A percentile compares a stretch with the other conserved stretches of the same genome.
These are phyloP conservation scores for Diacronema lutheri DNA, from an alignment of 78 protist species.

Conservation along the genomic window DNA sequence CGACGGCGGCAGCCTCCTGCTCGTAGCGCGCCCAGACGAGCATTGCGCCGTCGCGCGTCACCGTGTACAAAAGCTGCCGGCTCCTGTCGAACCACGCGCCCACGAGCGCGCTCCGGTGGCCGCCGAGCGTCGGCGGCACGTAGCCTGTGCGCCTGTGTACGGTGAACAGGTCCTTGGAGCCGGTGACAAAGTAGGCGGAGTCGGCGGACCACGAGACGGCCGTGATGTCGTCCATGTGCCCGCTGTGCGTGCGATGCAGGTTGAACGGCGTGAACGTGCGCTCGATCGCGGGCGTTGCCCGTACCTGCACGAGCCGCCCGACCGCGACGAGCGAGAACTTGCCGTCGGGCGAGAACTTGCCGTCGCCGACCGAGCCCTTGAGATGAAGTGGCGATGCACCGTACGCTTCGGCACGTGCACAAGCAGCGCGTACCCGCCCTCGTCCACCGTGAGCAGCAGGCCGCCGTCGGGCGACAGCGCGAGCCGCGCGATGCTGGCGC, in stretches of 20 bases:
- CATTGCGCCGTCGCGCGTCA: conserved; percentile 25
- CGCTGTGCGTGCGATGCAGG: conserved; percentile 8
- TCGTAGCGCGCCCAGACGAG: no score
- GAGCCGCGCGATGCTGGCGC: conserved; percentile 51
- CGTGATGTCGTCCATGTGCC: conserved; percentile 34
- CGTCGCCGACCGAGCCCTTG: conserved; percentile 15
- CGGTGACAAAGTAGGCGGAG: conserved; percentile 18
- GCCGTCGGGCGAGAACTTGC: conserved; percentile 63
- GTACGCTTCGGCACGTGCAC: conserved; percentile 22
- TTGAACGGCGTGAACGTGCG: conserved; percentile 19
- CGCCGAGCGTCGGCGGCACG: background rate
- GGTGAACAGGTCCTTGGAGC: background rate
- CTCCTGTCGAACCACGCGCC: background rate
- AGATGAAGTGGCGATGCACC: conserved; percentile 53
- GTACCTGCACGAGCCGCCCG: conserved; percentile 28
- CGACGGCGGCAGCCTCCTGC: no score
- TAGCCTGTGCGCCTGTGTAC: background rate
- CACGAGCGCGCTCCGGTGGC: background rate
- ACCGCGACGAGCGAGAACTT: conserved; percentile 5
- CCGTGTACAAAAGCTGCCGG: conserved; percentile 8
- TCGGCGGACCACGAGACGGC: conserved; percentile 24
- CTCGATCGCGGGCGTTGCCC: conserved; percentile 30
- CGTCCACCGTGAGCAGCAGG: conserved; percentile 63
- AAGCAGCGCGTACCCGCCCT: conserved; percentile 52
- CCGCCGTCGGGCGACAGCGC: conserved; percentile 80